A percentile compares a stretch with the other conserved stretches of the same genome.
phyloP scores from a whole-genome alignment of 1,284 basidiomycete species.

The Coniferiporia sulphurascens region DNA sequence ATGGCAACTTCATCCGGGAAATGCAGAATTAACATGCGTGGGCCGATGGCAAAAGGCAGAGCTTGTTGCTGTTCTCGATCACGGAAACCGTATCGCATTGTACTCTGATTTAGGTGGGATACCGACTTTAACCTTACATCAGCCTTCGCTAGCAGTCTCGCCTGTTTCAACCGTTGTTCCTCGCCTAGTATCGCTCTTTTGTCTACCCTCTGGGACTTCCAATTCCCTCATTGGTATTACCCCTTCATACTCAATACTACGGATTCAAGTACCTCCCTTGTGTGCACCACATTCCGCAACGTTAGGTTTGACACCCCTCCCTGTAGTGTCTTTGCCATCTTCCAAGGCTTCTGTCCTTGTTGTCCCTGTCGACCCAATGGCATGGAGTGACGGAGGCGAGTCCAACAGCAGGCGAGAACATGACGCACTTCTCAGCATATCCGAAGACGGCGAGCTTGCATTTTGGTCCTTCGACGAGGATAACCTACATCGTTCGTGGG shows the following conservation, averaged over 20 bases:
- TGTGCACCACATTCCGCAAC: conserved; percentile 21
- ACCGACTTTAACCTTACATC: conserved; percentile 6
- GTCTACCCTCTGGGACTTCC: conserved; percentile 49
- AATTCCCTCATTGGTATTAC: conserved; percentile 56
- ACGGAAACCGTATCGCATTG: conserved; percentile 35
- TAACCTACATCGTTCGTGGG: conserved; percentile 42
- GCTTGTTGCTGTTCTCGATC: conserved; percentile 60
- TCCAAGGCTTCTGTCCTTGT: conserved; percentile 48
- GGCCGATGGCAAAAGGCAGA: conserved; percentile 51
- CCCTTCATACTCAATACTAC: conserved; percentile 47
- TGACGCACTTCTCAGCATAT: conserved; percentile 76
- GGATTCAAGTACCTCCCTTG: conserved; percentile 23
- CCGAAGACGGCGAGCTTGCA: conserved; percentile 65
- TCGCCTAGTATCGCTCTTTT: conserved; percentile 53
- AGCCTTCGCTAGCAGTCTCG: not conserved
- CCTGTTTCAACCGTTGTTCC: conserved; percentile 41
- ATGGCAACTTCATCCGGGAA: conserved; percentile 49
- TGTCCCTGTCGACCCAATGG: conserved; percentile 87
- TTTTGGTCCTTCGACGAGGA: conserved; percentile 62
- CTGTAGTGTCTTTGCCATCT: conserved; percentile 47
- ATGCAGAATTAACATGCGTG: conserved; percentile 38
- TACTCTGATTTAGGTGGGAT: conserved; percentile 1
- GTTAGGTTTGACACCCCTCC: conserved; percentile 35
- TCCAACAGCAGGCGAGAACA: conserved; percentile 36
- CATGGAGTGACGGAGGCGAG: conserved; percentile 55